Percentiles rank a stretch among this genome's conserved stretches.
Conservation (phyloP, 2,329 filamentous ascomycete species). For the Cytospora mali region DNA sequence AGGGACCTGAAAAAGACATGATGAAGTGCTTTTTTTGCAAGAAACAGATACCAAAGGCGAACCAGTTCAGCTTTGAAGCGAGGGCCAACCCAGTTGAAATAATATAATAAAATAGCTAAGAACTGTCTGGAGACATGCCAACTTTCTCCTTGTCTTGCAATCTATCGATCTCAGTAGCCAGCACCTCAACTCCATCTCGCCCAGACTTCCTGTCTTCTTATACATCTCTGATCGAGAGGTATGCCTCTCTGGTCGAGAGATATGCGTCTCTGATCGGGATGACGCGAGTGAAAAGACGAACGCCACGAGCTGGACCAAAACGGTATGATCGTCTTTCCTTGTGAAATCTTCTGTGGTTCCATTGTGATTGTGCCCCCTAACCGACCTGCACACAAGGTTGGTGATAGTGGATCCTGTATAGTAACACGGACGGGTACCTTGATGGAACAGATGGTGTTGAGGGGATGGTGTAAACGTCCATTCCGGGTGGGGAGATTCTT, state of each 20-base stretch:
- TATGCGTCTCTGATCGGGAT: not conserved
- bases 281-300: not conserved
- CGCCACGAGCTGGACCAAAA: not conserved
- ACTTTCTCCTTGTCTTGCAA: not conserved
- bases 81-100: not conserved
- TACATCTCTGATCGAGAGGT: too few relatives aligned
- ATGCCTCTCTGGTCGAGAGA: too few relatives aligned
- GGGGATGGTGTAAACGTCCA: not conserved
- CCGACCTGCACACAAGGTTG: slow-evolving; percentile 1
- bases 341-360: slow-evolving; percentile 5
- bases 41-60: not conserved
- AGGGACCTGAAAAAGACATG: not conserved
- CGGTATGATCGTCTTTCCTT: not conserved
- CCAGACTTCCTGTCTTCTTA: not conserved
- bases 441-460: not conserved
- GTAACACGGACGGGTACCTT: not conserved
- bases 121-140: not conserved
- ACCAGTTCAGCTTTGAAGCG: not conserved
- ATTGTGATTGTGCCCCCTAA: not conserved
- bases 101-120: not conserved
- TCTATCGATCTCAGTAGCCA: not conserved
- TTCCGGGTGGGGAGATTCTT: too few relatives aligned
- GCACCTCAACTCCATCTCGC: not conserved
- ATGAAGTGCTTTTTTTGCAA: not conserved
- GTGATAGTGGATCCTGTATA: slow-evolving; percentile 6